These are phyloP conservation scores for Penicillium sp. DNA, from an alignment of 2,329 filamentous ascomycete species.

Conservation along the genomic window DNA sequence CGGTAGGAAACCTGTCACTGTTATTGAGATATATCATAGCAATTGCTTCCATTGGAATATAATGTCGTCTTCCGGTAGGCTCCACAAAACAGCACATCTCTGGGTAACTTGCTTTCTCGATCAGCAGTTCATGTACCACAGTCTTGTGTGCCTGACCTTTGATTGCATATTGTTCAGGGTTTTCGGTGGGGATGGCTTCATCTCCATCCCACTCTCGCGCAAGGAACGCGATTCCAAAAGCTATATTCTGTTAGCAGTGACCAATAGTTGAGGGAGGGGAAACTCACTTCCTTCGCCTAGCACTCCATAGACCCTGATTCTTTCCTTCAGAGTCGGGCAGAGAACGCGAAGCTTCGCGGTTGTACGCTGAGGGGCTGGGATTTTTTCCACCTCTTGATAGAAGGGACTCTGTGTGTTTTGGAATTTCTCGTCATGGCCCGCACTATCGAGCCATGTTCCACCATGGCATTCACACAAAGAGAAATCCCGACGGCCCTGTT, in stretches of 20 bases:
- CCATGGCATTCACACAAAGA: slow-evolving; percentile 13
- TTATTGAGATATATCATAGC: slow-evolving; percentile 24
- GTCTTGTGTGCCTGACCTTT: slow-evolving; percentile 22
- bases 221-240: slow-evolving; percentile 22
- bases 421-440: slow-evolving; percentile 1
- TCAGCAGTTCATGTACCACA: neutral
- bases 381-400: neutral
- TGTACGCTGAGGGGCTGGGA: neutral
- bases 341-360: neutral
- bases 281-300: slow-evolving; percentile 24
- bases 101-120: neutral
- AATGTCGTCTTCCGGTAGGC: slow-evolving; percentile 4
- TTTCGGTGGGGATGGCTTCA: neutral
- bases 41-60: slow-evolving; percentile 31
- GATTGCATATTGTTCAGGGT: slow-evolving; percentile 21
- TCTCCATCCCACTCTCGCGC: slow-evolving; percentile 15
- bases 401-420: neutral
- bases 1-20: slow-evolving; percentile 29
- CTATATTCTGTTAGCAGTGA: slow-evolving; percentile 15
- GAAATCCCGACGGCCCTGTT: slow-evolving; percentile 5
- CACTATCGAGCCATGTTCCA: neutral
- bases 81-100: slow-evolving; percentile 11
- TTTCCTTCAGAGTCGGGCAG: slow-evolving; percentile 2
- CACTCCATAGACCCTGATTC: slow-evolving; percentile 19
- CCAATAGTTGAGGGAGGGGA: neutral